A percentile compares a stretch with the other conserved stretches of the same genome.
phyloP scores from a whole-genome alignment of 179 eudicot genomes.

The Heliamphora pulchella region DNA sequence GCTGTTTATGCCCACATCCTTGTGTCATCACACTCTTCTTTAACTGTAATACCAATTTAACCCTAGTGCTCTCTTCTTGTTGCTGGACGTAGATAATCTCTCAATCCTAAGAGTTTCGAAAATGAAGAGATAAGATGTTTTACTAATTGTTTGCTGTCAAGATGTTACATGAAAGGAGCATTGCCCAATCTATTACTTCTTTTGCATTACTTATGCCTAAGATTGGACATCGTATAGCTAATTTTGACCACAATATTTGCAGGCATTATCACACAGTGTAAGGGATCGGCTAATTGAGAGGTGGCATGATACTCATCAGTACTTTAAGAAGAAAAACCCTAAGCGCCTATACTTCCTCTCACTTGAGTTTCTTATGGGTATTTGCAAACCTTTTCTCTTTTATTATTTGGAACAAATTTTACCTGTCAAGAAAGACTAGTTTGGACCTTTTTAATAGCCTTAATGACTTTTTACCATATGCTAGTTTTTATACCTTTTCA shows the following conservation, averaged over 20 bases:
- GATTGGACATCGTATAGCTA: background rate
- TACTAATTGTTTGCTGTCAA: no score
- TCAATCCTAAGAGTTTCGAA: no score
- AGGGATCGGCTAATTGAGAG: slow-evolving; percentile 30
- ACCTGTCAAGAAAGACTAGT: background rate
- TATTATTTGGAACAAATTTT: background rate
- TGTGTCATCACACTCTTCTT: no score
- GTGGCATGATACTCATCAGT: slow-evolving; percentile 33
- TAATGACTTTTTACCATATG: no score
- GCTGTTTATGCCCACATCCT: no score
- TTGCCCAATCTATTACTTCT: no score
- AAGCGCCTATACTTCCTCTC: slow-evolving; percentile 33
- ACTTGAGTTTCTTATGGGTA: slow-evolving; percentile 35
- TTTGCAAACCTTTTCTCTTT: background rate
- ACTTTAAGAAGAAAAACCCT: slow-evolving; percentile 28
- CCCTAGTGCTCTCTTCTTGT: no score
- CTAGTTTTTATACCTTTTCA: background rate
- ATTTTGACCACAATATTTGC: background rate
- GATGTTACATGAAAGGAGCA: no score
- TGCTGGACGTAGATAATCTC: no score
- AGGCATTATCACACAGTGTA: slow-evolving; percentile 32
- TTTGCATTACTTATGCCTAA: background rate
- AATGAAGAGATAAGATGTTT: no score
- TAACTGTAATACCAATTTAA: no score
- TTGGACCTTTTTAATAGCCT: no score